phyloP scores from a whole-genome alignment of 164 flowering plant genomes.

The Hamamelis virginiana region DNA sequence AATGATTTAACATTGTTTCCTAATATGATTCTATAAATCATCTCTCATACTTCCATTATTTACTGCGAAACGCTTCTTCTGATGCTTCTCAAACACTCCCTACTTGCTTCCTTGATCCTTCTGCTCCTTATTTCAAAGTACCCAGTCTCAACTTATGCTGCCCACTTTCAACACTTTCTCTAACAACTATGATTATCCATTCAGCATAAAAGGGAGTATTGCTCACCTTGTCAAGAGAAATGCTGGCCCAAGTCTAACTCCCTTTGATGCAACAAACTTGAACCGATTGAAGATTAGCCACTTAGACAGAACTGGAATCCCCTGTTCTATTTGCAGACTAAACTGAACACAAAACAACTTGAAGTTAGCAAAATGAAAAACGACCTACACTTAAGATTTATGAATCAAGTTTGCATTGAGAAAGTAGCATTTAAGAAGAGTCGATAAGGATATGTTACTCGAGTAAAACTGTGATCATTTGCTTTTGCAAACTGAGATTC shows the following conservation, averaged over 20 bases:
- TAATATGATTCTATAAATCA: no score
- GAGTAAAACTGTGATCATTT: conserved; percentile 63
- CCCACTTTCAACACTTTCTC: neutral
- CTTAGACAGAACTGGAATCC: conserved; percentile 80
- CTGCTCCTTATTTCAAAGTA: neutral
- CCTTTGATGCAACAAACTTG: conserved; percentile 84
- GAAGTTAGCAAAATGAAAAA: conserved; percentile 5
- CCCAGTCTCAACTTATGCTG: neutral
- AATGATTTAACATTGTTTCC: no score
- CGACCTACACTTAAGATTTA: neutral
- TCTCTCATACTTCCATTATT: no score
- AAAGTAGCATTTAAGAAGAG: neutral
- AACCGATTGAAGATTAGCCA: conserved; percentile 87
- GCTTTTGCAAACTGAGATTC: conserved; percentile 80
- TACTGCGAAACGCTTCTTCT: neutral
- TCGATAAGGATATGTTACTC: conserved; percentile 40
- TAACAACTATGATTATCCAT: neutral
- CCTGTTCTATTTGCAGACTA: conserved; percentile 90
- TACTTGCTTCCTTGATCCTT: neutral
- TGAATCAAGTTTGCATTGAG: neutral
- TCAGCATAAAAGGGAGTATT: neutral
- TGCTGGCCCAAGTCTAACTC: conserved; percentile 78
- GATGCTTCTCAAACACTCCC: neutral
- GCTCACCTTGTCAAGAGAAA: conserved; percentile 75
- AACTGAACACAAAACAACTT: conserved; percentile 45